Percentiles rank a stretch among this genome's conserved stretches.
Evolutionary conservation across 257 asterid genomes (phyloP).

Genomic region (Primulina tabacum): DNA sequence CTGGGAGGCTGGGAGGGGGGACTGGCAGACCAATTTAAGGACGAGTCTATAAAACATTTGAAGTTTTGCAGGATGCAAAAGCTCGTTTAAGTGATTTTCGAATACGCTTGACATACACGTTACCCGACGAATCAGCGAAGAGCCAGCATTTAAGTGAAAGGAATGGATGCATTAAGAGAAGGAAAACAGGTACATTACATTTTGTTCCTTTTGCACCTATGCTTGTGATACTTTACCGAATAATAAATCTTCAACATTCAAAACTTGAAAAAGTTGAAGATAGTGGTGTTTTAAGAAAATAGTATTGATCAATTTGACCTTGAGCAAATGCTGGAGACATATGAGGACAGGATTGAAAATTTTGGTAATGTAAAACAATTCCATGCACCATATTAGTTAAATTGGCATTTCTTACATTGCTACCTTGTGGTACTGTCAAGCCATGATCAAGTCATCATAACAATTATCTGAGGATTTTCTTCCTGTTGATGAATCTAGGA

Average conservation of each 20-base stretch:
- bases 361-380: background rate
- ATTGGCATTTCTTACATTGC: background rate
- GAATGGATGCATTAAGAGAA: slow-evolving; percentile 65
- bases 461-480: background rate
- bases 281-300: slow-evolving; percentile 6
- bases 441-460: background rate
- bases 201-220: slow-evolving; percentile 13
- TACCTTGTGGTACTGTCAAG: background rate
- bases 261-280: slow-evolving; percentile 17
- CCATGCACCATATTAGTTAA: background rate
- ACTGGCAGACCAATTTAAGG: no score
- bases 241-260: slow-evolving; percentile 1
- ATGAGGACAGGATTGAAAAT: background rate
- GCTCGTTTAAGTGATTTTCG: slow-evolving; percentile 51
- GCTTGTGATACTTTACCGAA: background rate
- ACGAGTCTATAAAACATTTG: slow-evolving; percentile 20
- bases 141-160: slow-evolving; percentile 32
- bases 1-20: no score
- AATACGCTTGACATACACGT: slow-evolving; percentile 59
- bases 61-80: slow-evolving; percentile 56
- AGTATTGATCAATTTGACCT: background rate
- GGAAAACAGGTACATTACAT: slow-evolving; percentile 54
- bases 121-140: slow-evolving; percentile 38
- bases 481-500: background rate
- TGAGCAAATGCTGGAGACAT: slow-evolving; percentile 6